A percentile compares a stretch with the other conserved stretches of the same genome.
Evolutionary conservation across 495 filamentous ascomycete species (phyloP).

Genomic region (Xylaria telfairii): DNA sequence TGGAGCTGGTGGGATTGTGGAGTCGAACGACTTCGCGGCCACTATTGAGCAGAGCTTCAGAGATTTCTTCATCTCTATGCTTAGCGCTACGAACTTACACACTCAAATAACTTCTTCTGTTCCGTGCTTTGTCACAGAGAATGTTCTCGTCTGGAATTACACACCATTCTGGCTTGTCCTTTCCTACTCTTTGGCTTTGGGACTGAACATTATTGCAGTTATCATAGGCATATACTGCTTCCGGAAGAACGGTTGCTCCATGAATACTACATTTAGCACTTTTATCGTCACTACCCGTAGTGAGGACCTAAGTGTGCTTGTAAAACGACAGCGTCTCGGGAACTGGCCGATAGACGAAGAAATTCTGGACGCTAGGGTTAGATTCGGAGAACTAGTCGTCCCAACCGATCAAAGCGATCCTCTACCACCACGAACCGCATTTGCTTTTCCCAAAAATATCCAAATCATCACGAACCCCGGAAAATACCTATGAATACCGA

Average conservation of each 20-base stretch:
- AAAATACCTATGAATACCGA: background rate
- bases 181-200: slow-evolving; percentile 10
- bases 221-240: background rate
- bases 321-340: background rate
- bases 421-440: background rate
- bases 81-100: background rate
- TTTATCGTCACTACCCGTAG: slow-evolving; percentile 9
- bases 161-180: slow-evolving; percentile 15
- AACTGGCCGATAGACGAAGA: background rate
- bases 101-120: background rate
- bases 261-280: slow-evolving; percentile 10
- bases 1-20: background rate
- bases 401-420: background rate
- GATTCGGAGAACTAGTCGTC: background rate
- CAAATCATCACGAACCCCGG: background rate
- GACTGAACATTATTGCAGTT: background rate
- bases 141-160: slow-evolving; percentile 17
- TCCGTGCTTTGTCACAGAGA: slow-evolving; percentile 1
- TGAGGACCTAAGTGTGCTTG: background rate
- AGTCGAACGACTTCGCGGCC: background rate
- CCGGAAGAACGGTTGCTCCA: slow-evolving; percentile 4
- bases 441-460: background rate
- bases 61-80: slow-evolving; percentile 19
- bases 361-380: background rate
- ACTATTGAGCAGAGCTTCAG: slow-evolving; percentile 9